A percentile compares a stretch with the other conserved stretches of the same genome.
Conservation (phyloP, 2,329 filamentous ascomycete species). For the Xylariaceae sp. region DNA sequence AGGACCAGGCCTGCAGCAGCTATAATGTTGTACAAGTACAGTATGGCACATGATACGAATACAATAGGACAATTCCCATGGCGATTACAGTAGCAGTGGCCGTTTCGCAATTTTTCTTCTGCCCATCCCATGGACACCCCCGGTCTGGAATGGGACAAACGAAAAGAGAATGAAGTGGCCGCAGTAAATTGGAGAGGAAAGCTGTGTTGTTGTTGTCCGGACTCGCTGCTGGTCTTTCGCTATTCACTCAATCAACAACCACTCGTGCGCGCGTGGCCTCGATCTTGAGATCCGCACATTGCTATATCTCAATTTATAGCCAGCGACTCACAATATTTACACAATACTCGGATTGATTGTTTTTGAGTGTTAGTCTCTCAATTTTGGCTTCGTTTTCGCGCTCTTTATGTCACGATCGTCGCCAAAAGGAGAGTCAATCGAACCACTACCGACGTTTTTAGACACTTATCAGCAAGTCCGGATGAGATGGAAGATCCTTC, state of each 20-base stretch:
- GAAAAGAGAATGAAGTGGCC: slow-evolving; percentile 16
- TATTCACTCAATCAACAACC: slow-evolving; percentile 24
- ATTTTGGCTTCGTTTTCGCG: not conserved
- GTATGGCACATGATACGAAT: not conserved
- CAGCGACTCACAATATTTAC: slow-evolving; percentile 14
- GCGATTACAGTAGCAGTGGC: not conserved
- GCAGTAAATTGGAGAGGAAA: not conserved
- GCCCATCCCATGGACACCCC: slow-evolving; percentile 8
- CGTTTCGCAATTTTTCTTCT: slow-evolving; percentile 9
- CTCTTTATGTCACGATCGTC: not conserved
- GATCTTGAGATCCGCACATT: slow-evolving; percentile 19
- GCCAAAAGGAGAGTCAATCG: not conserved
- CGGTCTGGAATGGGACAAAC: slow-evolving; percentile 10
- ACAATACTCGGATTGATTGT: not conserved
- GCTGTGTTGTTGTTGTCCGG: not conserved
- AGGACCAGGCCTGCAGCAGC: not conserved
- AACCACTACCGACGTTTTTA: not conserved
- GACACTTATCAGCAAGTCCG: slow-evolving; percentile 2
- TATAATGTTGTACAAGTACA: slow-evolving; percentile 1
- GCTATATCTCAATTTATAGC: slow-evolving; percentile 9
- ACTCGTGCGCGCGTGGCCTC: slow-evolving; percentile 23
- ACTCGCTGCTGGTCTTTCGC: slow-evolving; percentile 9
- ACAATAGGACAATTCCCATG: not conserved
- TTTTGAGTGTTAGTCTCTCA: not conserved
- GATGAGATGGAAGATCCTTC: slow-evolving; percentile 30